Evolutionary conservation across 2,329 filamentous ascomycete species (phyloP), one percentile per base, ranked within the genome.

Genomic region (Aspergillus novofumigatus): DNA sequence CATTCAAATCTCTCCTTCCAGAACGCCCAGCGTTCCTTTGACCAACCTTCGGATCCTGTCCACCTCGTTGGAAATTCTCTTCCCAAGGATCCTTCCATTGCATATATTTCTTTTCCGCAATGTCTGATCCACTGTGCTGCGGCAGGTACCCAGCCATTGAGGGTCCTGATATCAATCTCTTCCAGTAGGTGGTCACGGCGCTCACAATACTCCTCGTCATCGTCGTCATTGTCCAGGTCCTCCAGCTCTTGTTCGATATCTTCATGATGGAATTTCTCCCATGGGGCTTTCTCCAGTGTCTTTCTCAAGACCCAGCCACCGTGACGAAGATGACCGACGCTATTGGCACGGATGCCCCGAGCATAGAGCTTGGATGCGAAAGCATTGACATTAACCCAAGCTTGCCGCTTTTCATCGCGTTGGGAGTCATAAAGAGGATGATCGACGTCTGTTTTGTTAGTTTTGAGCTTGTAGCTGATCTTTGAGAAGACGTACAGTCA

Each of bases 1-100:
- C 54, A 59, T 17, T 38, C 35, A 21, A 56, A 50, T 23, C 57
- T 48, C n/a, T 54, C 20, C 11, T 49, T 44, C 57, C 57, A 59
- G 17, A 56, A 56, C 10, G n/a, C 51, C 57, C 57, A 56, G 32
- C 54, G 47, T 17, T 59, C 51, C 29, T 49, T 56, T 17, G 51
- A 50, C 57, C 54, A 59, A 1, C 48, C 54, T 28, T 4, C 23
- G 4, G 17, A 10, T 20, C 57, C 54, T 10, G 3, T 44, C 54
- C 54, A 59, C 51, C 51, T 56, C 2, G 20, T 26, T 4, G 42
- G 14, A 2, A 14, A 10, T 9, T 29, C 26, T 23, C 26, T 20
- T 20, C 41, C 47, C 29, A 53, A 6, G 4, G 21, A 44, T 3
- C 54, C 57, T 1, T 21, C 17, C 48, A 38, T 51, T 20, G 29